These are phyloP conservation scores for Eimeria sp. DNA, from an alignment of 169 alveolate genomes.

Conservation along the genomic window DNA sequence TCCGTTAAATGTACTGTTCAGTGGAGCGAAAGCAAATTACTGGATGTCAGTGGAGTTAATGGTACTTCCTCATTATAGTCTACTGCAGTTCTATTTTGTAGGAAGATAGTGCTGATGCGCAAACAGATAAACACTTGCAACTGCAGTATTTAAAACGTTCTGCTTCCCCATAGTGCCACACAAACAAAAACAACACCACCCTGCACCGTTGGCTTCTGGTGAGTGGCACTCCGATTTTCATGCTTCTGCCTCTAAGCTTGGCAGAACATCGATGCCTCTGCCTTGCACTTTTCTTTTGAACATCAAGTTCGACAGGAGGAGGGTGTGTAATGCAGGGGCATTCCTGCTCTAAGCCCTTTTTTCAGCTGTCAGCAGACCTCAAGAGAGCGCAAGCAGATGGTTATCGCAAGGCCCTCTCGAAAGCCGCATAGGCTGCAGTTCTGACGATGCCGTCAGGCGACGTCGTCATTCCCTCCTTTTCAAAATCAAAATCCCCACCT, in stretches of 20 bases:
- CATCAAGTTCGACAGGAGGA: background rate
- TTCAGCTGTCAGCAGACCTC: background rate
- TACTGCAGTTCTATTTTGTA: background rate
- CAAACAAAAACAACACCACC: background rate
- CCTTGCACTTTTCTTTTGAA: no score
- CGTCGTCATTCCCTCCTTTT: background rate
- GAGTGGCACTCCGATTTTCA: background rate
- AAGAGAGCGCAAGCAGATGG: background rate
- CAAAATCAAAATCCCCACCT: conserved; percentile 34
- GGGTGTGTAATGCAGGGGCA: background rate
- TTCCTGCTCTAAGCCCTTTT: background rate
- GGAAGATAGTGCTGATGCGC: background rate
- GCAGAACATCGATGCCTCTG: no score
- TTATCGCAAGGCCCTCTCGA: background rate
- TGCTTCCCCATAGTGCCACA: background rate
- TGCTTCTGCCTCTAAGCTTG: background rate
- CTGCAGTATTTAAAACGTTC: background rate
- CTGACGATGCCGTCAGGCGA: conserved; percentile 25
- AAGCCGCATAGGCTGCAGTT: conserved; percentile 77
- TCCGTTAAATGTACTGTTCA: no score
- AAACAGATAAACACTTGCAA: background rate
- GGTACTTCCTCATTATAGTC: no score
- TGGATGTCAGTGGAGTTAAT: no score
- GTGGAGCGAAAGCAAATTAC: no score
- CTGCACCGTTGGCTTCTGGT: background rate